Evolutionary conservation across 176 grass and related monocot species (phyloP), one percentile per base, ranked within the genome.

Genomic region (Canna indica): DNA sequence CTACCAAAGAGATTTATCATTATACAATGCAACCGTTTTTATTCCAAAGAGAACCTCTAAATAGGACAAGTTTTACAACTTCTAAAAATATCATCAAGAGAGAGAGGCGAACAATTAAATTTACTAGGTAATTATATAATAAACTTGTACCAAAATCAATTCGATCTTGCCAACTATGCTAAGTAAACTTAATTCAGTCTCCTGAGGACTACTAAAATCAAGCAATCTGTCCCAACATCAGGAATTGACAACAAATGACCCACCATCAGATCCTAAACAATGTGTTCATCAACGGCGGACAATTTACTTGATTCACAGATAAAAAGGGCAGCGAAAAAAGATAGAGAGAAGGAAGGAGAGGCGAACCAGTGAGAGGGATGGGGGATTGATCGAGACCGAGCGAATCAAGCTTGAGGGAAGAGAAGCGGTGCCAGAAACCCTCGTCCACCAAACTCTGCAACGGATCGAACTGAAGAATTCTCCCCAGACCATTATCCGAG

Each of bases 351-450:
- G 14, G 22, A 22, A 31, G 26, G 73, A 47, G 45, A 32, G 17
- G 28, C 66, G 11, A 15, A 88, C 91, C 93, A 7, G 75, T 83
- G 59, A 97, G 79, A 45, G 84, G 68, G 48, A 92, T 44, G 3
- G 88, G 88, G 20, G 86, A 85, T 79, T 97, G 81, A 32, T 92
- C 88, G 68, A 83, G 79, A 77, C 88, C 71, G 72, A 97, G 84
- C 70, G 87, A 79, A 69, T 97, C 88, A 47, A 97, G 86, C 79
- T 97, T 97, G 69, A 85, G 81, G 64, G 75, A 48, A 54, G 81
- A 83, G 63, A 97, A 75, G 20, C 81, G 79, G 39, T 79, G 68
- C 79, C 93, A 77, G 68, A 97, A 97, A 0, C 36, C 73, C 50
- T 24, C 62, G 27, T 77, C 73, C 65, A 48, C 69, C 42, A 64